Base-by-base conservation (phyloP, 352 stramenopile genomes). In the Hyaloperonospora arabidopsidis region DNA sequence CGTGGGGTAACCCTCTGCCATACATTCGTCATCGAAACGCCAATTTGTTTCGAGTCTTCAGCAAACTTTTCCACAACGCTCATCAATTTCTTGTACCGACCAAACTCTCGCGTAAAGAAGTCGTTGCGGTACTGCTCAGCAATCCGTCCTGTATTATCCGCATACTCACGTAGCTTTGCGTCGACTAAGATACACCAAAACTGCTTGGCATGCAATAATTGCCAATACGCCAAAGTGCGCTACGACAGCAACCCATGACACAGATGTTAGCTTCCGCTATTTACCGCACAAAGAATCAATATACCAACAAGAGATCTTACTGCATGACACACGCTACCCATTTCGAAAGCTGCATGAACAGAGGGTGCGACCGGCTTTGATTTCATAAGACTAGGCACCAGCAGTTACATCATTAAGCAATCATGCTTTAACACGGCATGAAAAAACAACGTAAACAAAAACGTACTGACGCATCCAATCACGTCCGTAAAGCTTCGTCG, bases 141-240 rank as follows among this genome's bases (percentile, higher is more conserved):
- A 43, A 89, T 86, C 14, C 73, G 70, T 0, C 76, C 79, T 0
- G 60, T 68, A 13, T 52, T 63, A 49, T 84, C 68, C 0, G 68
- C 52, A 53, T 32, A 65, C 36, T 74, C 54, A 13, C 68, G 70
- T 15, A 67, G 59, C 59, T 88, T 89, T 10, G 74, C 75, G 29
- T 89, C 76, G 23, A 93, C 67, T 1, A 91, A n/a, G 14, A 72
- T 70, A 7, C 75, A 86, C 78, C 77, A 89, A 41, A 89, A 88
- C 15, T 75, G 79, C 51, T 93, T 93, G 25, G 83, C 77, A 28
- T 93, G 83, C 6, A 88, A 67, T 25, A 93, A 38, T 39, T 89
- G 74, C 83, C 83, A 93, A 54, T 83, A 93, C 2, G 67, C 70
- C 25, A 91, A 56, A 4, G 75, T 86, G 19, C 83, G 75, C 83